Conservation (phyloP, 805 yeast species). For the Lipomyces kockii region DNA sequence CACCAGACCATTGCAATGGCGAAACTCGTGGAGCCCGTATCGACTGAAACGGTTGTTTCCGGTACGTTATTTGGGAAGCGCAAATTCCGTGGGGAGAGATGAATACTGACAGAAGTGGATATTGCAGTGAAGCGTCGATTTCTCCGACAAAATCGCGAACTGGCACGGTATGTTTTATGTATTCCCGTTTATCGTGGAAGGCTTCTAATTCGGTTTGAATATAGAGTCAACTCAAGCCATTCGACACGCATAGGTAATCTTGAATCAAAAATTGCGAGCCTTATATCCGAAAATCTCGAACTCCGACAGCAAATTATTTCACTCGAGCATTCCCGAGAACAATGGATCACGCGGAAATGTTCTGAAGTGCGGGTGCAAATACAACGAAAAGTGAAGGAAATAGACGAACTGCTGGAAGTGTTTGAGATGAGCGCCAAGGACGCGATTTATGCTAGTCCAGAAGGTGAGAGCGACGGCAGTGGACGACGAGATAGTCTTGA, state of each 20-base stretch:
- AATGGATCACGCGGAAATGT: constrained; percentile 19
- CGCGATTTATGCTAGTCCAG: neutral
- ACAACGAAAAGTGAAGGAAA: constrained; percentile 23
- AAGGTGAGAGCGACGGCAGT: neutral
- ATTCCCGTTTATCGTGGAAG: neutral
- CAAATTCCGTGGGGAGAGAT: too few relatives aligned
- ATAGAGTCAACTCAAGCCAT: constrained; percentile 33
- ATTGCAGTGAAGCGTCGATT: constrained; percentile 30
- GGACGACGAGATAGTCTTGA: neutral
- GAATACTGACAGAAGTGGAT: neutral
- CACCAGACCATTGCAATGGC: constrained; percentile 26
- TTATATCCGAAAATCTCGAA: constrained; percentile 32
- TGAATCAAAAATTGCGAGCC: constrained; percentile 25
- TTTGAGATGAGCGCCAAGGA: constrained; percentile 21
- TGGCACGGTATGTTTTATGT: constrained; percentile 29
- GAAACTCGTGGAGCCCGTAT: constrained; percentile 26
- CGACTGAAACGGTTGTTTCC: constrained; percentile 30
- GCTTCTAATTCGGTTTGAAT: neutral
- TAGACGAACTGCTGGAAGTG: constrained; percentile 20
- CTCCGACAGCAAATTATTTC: constrained; percentile 30
- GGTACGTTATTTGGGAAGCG: constrained; percentile 13
- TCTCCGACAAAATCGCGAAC: constrained; percentile 33
- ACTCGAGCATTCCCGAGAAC: constrained; percentile 22
- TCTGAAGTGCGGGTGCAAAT: constrained; percentile 15
- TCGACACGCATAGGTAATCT: constrained; percentile 31